Percentiles rank a stretch among this genome's conserved stretches.
Evolutionary conservation across 2,329 filamentous ascomycete genomes (phyloP).

Genomic region (Trichoderma polysporum): DNA sequence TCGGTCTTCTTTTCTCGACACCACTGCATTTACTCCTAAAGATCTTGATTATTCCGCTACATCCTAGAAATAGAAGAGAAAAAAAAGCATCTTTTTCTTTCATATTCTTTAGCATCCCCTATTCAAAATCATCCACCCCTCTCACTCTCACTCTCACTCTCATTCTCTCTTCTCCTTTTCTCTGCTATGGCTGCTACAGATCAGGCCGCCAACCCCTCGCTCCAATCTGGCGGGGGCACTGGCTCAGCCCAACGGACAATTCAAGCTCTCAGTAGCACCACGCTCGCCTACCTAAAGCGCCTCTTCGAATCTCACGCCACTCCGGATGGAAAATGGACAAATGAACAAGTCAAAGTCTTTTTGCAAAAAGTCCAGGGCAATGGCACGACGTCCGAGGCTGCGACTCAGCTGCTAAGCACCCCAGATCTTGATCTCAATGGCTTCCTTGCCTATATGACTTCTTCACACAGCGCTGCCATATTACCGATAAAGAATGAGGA

Average conservation of each 20-base stretch:
- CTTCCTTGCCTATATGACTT: constrained; percentile 59
- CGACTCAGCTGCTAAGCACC: constrained; percentile 29
- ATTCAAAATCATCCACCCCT: not conserved
- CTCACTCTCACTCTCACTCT: not conserved
- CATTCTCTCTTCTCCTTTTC: not conserved
- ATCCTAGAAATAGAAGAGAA: not conserved
- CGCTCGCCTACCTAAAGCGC: constrained; percentile 45
- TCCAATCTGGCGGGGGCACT: constrained; percentile 50
- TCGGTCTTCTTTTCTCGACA: not conserved
- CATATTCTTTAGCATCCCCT: not conserved
- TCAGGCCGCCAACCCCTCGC: constrained; percentile 18
- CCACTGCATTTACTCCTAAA: not conserved
- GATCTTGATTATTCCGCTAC: not conserved
- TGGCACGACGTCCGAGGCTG: constrained; percentile 31
- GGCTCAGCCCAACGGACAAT: constrained; percentile 43
- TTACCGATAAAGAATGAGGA: constrained; percentile 45
- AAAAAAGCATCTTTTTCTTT: not conserved
- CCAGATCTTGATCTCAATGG: constrained; percentile 45
- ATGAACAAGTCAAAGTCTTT: constrained; percentile 47
- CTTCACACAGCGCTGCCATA: constrained; percentile 44
- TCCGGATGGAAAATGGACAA: constrained; percentile 45
- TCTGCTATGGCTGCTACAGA: constrained; percentile 4
- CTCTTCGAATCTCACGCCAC: constrained; percentile 48
- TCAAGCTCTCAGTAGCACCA: constrained; percentile 40
- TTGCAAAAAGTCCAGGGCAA: constrained; percentile 48